A percentile compares a stretch with the other conserved stretches of the same genome.
Conservation (phyloP, 1,284 basidiomycete species). For the Rhodofomes roseus region DNA sequence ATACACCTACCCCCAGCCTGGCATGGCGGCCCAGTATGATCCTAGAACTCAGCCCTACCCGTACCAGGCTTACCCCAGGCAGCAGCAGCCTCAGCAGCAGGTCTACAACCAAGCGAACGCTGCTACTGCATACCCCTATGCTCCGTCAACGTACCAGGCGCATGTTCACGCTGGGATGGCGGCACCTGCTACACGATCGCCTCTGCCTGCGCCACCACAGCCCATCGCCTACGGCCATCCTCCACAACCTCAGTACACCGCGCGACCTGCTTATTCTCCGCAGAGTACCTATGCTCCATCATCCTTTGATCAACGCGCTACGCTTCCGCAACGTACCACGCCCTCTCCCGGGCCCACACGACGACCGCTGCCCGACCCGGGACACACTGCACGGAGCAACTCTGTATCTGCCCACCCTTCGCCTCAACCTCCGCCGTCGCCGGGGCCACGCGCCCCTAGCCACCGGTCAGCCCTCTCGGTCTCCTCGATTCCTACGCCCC, state of each 20-base stretch:
- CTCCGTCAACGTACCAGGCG: background rate
- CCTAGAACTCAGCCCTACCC: conserved; percentile 2
- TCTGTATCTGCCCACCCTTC: background rate
- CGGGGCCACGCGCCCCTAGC: conserved; percentile 7
- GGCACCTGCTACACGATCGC: background rate
- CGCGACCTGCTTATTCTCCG: background rate
- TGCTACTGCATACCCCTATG: background rate
- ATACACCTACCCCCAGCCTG: background rate
- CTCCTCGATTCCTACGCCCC: conserved; percentile 5
- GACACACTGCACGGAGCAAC: conserved; percentile 1
- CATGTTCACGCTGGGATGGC: background rate
- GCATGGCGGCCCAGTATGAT: background rate
- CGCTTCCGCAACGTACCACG: background rate
- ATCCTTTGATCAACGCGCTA: background rate
- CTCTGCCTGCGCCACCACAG: background rate
- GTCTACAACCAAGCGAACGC: background rate
- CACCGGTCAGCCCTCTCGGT: conserved; percentile 18
- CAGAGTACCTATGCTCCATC: background rate
- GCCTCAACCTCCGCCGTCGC: conserved; percentile 13
- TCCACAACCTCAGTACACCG: background rate
- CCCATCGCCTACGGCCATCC: background rate
- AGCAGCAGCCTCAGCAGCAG: conserved; percentile 4
- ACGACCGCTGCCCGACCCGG: conserved; percentile 21
- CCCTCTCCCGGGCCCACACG: conserved; percentile 4
- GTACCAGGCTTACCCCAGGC: conserved; percentile 2